Evolutionary conservation across 2,329 filamentous ascomycete genomes (phyloP).

Genomic region (Colletotrichum acutatum): DNA sequence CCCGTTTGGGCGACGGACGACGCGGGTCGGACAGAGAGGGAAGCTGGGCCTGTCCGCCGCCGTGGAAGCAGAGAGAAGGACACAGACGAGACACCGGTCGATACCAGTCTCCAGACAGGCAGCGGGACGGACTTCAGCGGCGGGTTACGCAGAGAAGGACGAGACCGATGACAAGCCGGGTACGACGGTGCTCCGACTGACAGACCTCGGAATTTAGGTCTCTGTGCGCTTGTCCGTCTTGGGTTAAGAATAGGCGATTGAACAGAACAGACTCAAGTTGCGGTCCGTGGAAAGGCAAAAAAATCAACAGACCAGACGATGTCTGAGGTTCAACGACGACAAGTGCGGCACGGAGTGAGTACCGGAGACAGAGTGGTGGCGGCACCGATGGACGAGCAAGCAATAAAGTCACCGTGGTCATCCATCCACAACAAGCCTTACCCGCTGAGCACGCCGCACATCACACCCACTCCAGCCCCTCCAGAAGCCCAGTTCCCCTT

Average conservation of each 20-base stretch:
- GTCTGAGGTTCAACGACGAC: conserved; percentile 15
- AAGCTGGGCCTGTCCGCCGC: conserved; percentile 16
- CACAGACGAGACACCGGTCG: conserved; percentile 23
- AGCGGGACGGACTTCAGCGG: conserved; percentile 19
- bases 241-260: background rate
- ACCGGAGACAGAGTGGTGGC: background rate
- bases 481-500: background rate
- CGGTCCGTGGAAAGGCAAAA: background rate
- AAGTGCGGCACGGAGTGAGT: background rate
- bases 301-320: conserved; percentile 17
- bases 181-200: conserved; percentile 10
- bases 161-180: conserved; percentile 9
- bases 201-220: background rate
- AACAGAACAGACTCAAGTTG: conserved; percentile 10
- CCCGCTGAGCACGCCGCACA: background rate
- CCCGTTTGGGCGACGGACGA: conserved; percentile 22
- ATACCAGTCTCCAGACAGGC: conserved; percentile 15
- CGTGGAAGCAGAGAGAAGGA: conserved; percentile 34
- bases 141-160: background rate
- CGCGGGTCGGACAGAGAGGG: conserved; percentile 16
- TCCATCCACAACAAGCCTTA: background rate
- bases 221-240: background rate
- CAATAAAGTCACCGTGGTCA: background rate
- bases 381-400: background rate
- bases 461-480: background rate